A percentile compares a stretch with the other conserved stretches of the same genome.
These are phyloP conservation scores for Elongisporangium senticosum DNA, from an alignment of 352 stramenopile genomes.

Conservation along the genomic window DNA sequence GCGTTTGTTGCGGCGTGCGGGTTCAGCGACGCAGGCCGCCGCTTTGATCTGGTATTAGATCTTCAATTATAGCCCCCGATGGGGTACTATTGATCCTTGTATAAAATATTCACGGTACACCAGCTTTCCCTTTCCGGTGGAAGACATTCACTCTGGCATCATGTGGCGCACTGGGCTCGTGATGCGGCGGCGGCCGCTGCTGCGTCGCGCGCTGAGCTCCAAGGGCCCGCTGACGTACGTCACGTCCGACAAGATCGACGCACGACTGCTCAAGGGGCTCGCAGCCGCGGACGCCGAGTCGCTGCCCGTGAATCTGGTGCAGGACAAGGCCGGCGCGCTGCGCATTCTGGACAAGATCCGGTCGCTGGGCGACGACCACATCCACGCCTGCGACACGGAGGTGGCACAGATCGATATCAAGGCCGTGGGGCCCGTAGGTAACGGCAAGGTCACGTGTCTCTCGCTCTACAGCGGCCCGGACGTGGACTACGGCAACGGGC, in stretches of 20 bases:
- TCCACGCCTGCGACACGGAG: constrained; percentile 97
- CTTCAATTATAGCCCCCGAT: too few relatives aligned
- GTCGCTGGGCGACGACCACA: constrained; percentile 56
- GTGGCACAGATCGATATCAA: constrained; percentile 97
- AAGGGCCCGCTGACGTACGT: constrained; percentile 37
- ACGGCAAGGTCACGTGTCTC: constrained; percentile 97
- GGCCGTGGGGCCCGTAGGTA: constrained; percentile 91
- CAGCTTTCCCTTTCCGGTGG: not conserved
- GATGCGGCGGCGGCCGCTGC: not conserved
- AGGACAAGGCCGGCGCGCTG: constrained; percentile 57
- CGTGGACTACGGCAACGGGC: constrained; percentile 95
- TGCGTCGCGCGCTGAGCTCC: not conserved
- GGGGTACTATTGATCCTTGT: not conserved
- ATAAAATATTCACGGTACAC: not conserved
- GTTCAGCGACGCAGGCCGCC: too few relatives aligned
- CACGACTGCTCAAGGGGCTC: constrained; percentile 45
- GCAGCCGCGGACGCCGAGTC: constrained; percentile 59
- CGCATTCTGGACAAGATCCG: constrained; percentile 58
- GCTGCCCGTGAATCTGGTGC: constrained; percentile 71
- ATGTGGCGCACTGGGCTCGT: not conserved
- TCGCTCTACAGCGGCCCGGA: constrained; percentile 95
- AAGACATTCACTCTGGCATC: not conserved
- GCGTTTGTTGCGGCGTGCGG: not conserved
- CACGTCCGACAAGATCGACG: constrained; percentile 64
- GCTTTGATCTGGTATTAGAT: too few relatives aligned